A percentile compares a stretch with the other conserved stretches of the same genome.
Evolutionary conservation across 352 stramenopile species (phyloP).

Genomic region (Globisporangium orthogonon): DNA sequence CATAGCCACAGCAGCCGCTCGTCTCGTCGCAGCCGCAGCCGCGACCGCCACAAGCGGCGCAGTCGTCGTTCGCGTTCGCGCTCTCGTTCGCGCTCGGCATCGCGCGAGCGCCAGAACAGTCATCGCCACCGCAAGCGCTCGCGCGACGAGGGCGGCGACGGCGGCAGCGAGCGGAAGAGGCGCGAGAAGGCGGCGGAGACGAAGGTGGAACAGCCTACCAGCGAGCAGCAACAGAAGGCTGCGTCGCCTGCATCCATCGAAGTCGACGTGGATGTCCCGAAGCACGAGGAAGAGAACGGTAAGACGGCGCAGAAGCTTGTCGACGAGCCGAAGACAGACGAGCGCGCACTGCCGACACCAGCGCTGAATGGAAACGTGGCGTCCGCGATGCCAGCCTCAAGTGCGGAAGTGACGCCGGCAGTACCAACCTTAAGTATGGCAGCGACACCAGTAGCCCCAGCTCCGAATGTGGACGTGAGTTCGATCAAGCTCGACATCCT

Average conservation of each 20-base stretch:
- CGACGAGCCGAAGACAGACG: conserved; percentile 10
- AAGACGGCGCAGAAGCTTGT: conserved; percentile 6
- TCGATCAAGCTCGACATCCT: conserved; percentile 80
- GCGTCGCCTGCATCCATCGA: too few species aligned
- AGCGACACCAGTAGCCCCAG: neutral
- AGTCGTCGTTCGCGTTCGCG: conserved; percentile 1
- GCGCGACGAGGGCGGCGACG: conserved; percentile 4
- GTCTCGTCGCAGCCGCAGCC: conserved; percentile 14
- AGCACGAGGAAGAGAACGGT: neutral
- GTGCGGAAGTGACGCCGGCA: neutral
- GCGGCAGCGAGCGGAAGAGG: neutral
- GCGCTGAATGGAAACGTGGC: too few species aligned
- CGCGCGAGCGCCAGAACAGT: conserved; percentile 9
- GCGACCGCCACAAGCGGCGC: conserved; percentile 7
- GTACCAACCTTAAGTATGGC: too few species aligned
- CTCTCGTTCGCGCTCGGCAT: conserved; percentile 14
- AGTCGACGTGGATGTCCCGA: too few species aligned
- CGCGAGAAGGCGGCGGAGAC: neutral
- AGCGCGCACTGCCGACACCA: neutral
- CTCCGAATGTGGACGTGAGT: conserved; percentile 45
- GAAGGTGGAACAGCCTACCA: neutral
- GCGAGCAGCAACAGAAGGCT: neutral
- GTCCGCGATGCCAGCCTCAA: neutral
- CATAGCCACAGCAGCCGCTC: neutral
- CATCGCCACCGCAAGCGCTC: conserved; percentile 16